Base-by-base conservation (phyloP, 345 rosid species). In the Camelina laxa region DNA sequence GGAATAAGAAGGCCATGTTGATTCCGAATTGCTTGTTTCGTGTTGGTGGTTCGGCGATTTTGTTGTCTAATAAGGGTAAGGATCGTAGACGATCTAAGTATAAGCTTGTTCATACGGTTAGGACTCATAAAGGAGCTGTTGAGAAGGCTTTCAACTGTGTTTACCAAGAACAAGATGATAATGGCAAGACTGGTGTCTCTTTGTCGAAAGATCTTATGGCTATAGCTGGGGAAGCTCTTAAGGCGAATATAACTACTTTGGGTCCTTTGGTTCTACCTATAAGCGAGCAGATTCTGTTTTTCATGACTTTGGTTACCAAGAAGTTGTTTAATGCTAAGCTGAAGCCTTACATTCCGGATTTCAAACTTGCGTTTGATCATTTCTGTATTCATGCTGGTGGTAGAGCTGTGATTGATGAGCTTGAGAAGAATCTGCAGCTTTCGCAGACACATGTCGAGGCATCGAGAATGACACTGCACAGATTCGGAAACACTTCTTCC, bases 251-350 rank as follows among this genome's bases (percentile, higher is more conserved):
- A 51, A 93, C 97, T 5, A 89, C 96, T 6, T 70, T 93, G 65
- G 98, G 98, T 60, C 98, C 98, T 54, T 76, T 93, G 68, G 98
- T 93, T 73, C 87, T 93, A 59, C 98, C 98, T 0, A 81, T 93
- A 56, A 91, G 97, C 22, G 98, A 93, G 79, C 98, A 91, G 57
- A 86, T 93, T 60, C 65, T 93, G 78, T 93, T 93, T 82, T 93
- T 93, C 50, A 60, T 72, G 12, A 93, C 96, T 31, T 62, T 91
- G 73, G 87, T 91, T 60, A 78, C 85, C 2, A 89, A 88, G 83
- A 91, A 73, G 64, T 14, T 87, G 72, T 86, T 86, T 63, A 86
- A 87, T 20, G 81, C 85, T 0, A 89, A 82, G 80, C 13, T 85
- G 74, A 93, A 89, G 83, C 95, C 98, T 3, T 93, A 93, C 47